Conservation (phyloP, 2,329 filamentous ascomycete species). For the Grosmannia serpens region DNA sequence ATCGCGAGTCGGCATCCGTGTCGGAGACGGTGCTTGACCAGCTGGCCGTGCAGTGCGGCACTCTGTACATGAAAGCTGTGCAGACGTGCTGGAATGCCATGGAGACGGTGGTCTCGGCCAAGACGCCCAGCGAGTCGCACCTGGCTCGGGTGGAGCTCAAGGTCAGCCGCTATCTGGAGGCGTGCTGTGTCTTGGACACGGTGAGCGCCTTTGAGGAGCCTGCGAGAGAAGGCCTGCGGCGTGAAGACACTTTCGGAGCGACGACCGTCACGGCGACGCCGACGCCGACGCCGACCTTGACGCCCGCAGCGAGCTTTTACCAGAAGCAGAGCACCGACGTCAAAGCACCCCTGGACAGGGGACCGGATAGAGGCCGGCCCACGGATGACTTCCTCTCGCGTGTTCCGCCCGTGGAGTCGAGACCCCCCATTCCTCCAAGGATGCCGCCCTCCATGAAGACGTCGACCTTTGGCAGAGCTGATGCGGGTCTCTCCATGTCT, state of each 20-base stretch:
- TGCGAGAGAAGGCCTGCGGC: neutral
- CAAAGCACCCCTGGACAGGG: neutral
- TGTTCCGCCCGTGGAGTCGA: neutral
- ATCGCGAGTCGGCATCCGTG: constrained; percentile 37
- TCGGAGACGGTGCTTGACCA: constrained; percentile 50
- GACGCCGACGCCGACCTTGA: neutral
- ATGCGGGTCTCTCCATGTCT: neutral
- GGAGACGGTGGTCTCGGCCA: constrained; percentile 43
- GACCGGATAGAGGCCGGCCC: neutral
- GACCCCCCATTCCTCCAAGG: neutral
- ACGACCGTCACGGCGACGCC: constrained; percentile 5
- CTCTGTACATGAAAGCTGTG: constrained; percentile 64
- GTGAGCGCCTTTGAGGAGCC: constrained; percentile 43
- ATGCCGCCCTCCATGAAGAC: neutral
- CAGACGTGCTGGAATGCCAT: constrained; percentile 61
- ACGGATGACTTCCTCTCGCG: neutral
- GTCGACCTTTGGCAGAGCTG: neutral
- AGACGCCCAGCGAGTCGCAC: constrained; percentile 35
- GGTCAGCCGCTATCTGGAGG: constrained; percentile 47
- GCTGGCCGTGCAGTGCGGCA: constrained; percentile 57
- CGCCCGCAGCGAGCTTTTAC: neutral
- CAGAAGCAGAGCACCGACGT: neutral
- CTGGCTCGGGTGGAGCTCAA: constrained; percentile 41
- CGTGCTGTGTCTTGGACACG: constrained; percentile 50
- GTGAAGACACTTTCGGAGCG: constrained; percentile 16